These are phyloP conservation scores for Entomortierella beljakovae DNA, from an alignment of 192 early-diverging fungal species.

Conservation along the genomic window DNA sequence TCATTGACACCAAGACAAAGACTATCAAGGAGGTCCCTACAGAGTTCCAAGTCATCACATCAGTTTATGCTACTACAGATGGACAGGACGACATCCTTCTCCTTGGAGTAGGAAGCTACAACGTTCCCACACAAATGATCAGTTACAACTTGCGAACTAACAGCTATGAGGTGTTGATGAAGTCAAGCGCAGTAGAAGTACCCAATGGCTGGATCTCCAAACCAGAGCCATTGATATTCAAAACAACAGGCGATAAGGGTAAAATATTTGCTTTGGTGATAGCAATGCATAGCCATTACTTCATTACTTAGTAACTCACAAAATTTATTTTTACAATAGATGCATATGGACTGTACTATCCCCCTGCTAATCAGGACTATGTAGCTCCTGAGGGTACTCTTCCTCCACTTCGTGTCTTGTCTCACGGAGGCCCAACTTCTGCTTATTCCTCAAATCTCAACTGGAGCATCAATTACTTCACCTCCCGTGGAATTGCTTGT, in stretches of 20 bases:
- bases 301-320: neutral
- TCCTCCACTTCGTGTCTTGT: constrained; percentile 76
- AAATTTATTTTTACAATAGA: constrained; percentile 18
- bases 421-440: constrained; percentile 80
- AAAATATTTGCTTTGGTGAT: neutral
- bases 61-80: constrained; percentile 14
- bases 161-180: constrained; percentile 34
- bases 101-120: constrained; percentile 39
- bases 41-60: constrained; percentile 35
- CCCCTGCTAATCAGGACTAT: constrained; percentile 72
- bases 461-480: constrained; percentile 76
- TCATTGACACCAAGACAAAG: constrained; percentile 38
- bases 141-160: constrained; percentile 48
- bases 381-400: constrained; percentile 59
- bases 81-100: constrained; percentile 39
- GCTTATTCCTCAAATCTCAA: constrained; percentile 53
- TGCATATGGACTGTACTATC: constrained; percentile 71
- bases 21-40: constrained; percentile 39
- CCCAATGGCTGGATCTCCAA: constrained; percentile 68
- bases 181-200: constrained; percentile 38
- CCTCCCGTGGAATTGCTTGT: constrained; percentile 79
- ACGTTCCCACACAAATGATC: constrained; percentile 26
- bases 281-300: too few species aligned
- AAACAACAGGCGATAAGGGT: constrained; percentile 60
- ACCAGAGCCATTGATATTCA: constrained; percentile 69